Percentiles rank a stretch among this genome's conserved stretches.
Conservation (phyloP, 139 green algal species). For the Coccomyxa sp. region DNA sequence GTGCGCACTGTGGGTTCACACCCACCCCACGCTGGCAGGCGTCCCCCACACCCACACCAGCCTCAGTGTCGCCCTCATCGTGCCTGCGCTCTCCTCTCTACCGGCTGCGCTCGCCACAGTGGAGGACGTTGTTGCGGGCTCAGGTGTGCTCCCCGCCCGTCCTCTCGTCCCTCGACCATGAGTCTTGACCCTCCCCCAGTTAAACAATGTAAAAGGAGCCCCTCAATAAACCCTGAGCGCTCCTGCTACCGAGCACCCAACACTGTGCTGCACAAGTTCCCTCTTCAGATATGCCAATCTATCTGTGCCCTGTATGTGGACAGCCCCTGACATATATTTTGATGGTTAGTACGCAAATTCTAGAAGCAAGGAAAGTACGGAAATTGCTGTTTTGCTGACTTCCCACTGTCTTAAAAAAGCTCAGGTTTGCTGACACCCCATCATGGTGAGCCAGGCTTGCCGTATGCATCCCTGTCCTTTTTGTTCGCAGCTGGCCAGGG, state of each 20-base stretch:
- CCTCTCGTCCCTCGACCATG: no score
- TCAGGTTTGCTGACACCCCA: no score
- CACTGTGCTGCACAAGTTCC: not conserved
- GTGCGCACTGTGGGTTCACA: slow-evolving; percentile 45
- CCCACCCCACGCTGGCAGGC: not conserved
- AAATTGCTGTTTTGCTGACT: no score
- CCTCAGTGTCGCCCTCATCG: slow-evolving; percentile 37
- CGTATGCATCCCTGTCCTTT: no score
- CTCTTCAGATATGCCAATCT: not conserved
- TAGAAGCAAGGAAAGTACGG: no score
- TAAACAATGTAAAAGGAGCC: no score
- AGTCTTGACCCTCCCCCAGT: no score
- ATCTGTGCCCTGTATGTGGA: not conserved
- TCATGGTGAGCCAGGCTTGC: no score
- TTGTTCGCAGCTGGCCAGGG: no score
- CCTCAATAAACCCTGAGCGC: not conserved
- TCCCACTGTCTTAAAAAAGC: no score
- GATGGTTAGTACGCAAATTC: no score
- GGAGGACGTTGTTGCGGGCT: slow-evolving; percentile 10
- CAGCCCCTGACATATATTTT: not conserved
- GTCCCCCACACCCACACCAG: not conserved
- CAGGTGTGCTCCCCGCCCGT: slow-evolving; percentile 1
- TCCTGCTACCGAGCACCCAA: not conserved
- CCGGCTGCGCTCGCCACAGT: slow-evolving; percentile 26
- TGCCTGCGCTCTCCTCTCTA: slow-evolving; percentile 36